phyloP scores from a whole-genome alignment of 176 grass and related monocot species.

The Pontederia crassipes region DNA sequence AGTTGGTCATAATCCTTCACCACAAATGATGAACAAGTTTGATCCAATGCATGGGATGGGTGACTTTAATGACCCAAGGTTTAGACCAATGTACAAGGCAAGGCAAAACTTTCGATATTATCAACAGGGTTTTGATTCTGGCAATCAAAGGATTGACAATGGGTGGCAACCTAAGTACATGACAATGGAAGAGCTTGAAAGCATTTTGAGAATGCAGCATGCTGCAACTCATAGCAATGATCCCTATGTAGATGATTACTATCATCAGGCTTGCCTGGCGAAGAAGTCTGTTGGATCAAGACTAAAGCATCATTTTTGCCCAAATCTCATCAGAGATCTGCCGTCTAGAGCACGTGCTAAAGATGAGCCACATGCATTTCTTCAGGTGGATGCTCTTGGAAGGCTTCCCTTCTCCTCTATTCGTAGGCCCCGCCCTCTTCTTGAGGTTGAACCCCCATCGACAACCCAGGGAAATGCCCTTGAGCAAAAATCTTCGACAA shows the following conservation, averaged over 20 bases:
- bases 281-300: slow-evolving; percentile 48
- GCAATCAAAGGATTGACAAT: slow-evolving; percentile 39
- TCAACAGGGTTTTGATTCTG: slow-evolving; percentile 31
- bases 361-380: slow-evolving; percentile 75
- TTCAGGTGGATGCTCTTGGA: slow-evolving; percentile 83
- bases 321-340: slow-evolving; percentile 46
- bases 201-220: slow-evolving; percentile 70
- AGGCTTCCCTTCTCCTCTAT: slow-evolving; percentile 79
- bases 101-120: slow-evolving; percentile 26
- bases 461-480: slow-evolving; percentile 21
- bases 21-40: slow-evolving; percentile 41
- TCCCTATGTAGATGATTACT: slow-evolving; percentile 78
- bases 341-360: slow-evolving; percentile 35
- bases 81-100: slow-evolving; percentile 32
- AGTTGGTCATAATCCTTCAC: slow-evolving; percentile 22
- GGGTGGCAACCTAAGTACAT: slow-evolving; percentile 60
- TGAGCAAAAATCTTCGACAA: slow-evolving; percentile 40
- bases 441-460: slow-evolving; percentile 60
- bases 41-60: slow-evolving; percentile 28
- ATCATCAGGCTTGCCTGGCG: slow-evolving; percentile 72
- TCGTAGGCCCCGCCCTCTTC: slow-evolving; percentile 64
- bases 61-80: slow-evolving; percentile 50
- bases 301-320: slow-evolving; percentile 72
- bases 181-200: slow-evolving; percentile 58
- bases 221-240: slow-evolving; percentile 59